phyloP scores from a whole-genome alignment of 192 early-diverging fungal species.

The Linnemannia hyalina region DNA sequence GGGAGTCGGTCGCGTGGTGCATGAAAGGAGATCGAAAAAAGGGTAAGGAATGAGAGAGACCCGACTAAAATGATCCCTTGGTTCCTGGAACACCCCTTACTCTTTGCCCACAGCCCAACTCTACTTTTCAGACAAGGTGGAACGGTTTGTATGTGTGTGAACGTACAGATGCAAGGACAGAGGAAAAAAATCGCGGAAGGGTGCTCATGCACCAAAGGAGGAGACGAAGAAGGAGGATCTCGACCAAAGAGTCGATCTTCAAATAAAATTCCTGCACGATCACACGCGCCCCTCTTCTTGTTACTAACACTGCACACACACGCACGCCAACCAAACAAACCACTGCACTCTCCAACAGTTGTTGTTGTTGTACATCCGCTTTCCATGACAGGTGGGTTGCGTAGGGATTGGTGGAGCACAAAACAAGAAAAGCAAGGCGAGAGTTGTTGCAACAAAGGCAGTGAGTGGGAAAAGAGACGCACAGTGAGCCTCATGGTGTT shows the following conservation, averaged over 20 bases:
- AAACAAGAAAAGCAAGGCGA: not conserved
- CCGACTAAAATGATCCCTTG: not conserved
- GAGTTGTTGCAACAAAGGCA: not conserved
- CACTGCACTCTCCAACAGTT: not conserved
- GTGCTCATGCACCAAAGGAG: not conserved
- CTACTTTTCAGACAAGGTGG: not conserved
- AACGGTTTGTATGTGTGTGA: not conserved
- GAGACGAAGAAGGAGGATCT: too few relatives aligned
- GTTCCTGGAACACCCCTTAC: not conserved
- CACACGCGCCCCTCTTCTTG: not conserved
- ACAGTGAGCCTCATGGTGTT: not conserved
- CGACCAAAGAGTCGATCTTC: not conserved
- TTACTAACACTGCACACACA: not conserved
- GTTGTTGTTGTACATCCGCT: not conserved
- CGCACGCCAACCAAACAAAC: too few relatives aligned
- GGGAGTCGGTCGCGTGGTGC: not conserved
- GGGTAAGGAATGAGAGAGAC: not conserved
- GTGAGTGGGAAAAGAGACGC: not conserved
- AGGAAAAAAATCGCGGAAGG: not conserved
- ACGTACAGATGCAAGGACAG: not conserved
- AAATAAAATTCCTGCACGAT: not conserved
- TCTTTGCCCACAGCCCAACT: not conserved
- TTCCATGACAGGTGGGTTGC: not conserved
- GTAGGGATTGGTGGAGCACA: not conserved
- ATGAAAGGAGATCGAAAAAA: constrained; percentile 11